Evolutionary conservation across 495 filamentous ascomycete species (phyloP).

Genomic region (Cudoniella acicularis): DNA sequence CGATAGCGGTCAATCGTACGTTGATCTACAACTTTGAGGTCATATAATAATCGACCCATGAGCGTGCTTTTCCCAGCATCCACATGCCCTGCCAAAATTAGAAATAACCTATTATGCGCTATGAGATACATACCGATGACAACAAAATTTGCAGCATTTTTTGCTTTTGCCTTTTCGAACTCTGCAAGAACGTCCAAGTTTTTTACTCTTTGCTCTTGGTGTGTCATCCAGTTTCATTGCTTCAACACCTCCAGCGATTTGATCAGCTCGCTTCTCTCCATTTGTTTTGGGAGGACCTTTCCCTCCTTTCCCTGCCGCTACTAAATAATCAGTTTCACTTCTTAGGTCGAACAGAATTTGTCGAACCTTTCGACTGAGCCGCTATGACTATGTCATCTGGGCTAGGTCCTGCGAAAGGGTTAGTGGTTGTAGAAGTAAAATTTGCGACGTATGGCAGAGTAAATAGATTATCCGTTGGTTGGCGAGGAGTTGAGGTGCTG

Average conservation of each 20-base stretch:
- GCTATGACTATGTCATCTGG: constrained; percentile 87
- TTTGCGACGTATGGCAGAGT: constrained; percentile 48
- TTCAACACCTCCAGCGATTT: constrained; percentile 47
- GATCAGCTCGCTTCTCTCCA: constrained; percentile 28
- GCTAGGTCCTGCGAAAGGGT: constrained; percentile 84
- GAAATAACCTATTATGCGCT: background rate
- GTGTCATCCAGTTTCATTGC: constrained; percentile 64
- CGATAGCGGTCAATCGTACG: constrained; percentile 83
- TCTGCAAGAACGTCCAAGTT: constrained; percentile 80
- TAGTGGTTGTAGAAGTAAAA: constrained; percentile 29
- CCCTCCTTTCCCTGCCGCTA: constrained; percentile 39
- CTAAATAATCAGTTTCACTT: constrained; percentile 25
- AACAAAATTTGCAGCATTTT: constrained; percentile 88
- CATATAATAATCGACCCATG: constrained; percentile 91
- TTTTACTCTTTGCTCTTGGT: constrained; percentile 75
- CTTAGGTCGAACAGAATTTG: constrained; percentile 33
- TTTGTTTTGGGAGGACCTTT: constrained; percentile 25
- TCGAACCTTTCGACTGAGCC: constrained; percentile 89
- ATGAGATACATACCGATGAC: constrained; percentile 70
- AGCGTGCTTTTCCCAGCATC: constrained; percentile 97
- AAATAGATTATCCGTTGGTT: constrained; percentile 22
- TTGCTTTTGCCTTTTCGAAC: constrained; percentile 68
- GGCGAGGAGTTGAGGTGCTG: constrained; percentile 20
- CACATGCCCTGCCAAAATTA: constrained; percentile 67
- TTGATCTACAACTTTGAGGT: constrained; percentile 82